Conservation (phyloP, 306 rosid genomes). For the Canavalia ensiformis region DNA sequence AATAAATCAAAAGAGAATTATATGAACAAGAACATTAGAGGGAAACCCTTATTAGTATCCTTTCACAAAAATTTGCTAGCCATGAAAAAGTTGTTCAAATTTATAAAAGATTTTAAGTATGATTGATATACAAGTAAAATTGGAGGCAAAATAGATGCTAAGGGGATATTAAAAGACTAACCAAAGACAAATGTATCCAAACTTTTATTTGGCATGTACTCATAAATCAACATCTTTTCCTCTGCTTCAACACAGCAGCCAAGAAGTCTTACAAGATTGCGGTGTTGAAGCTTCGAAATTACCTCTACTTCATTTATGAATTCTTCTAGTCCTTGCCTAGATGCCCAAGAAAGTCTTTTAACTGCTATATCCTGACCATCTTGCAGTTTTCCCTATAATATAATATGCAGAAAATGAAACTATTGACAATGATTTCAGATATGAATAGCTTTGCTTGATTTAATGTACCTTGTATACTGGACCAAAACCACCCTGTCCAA, state of each 20-base stretch:
- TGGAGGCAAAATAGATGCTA: neutral
- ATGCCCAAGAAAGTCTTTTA: slow-evolving; percentile 45
- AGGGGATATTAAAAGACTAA: slow-evolving; percentile 13
- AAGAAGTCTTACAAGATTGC: slow-evolving; percentile 54
- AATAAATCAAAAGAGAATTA: neutral
- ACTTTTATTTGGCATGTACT: slow-evolving; percentile 55
- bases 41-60: neutral
- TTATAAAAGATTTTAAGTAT: neutral
- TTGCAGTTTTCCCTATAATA: neutral
- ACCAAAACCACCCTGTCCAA: slow-evolving; percentile 46
- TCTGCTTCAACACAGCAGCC: slow-evolving; percentile 52
- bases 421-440: neutral
- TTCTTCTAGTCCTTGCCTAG: slow-evolving; percentile 45
- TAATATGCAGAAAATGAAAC: neutral
- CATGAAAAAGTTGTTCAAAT: neutral
- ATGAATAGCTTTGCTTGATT: neutral
- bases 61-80: neutral
- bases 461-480: slow-evolving; percentile 39
- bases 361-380: slow-evolving; percentile 43
- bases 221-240: slow-evolving; percentile 53
- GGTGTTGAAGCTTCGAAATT: slow-evolving; percentile 47
- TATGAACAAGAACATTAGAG: neutral
- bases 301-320: slow-evolving; percentile 42
- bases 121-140: neutral
- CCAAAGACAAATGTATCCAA: slow-evolving; percentile 48